Base-by-base conservation (phyloP, 2,329 filamentous ascomycete species). In the Neodidymelliopsis sp. region DNA sequence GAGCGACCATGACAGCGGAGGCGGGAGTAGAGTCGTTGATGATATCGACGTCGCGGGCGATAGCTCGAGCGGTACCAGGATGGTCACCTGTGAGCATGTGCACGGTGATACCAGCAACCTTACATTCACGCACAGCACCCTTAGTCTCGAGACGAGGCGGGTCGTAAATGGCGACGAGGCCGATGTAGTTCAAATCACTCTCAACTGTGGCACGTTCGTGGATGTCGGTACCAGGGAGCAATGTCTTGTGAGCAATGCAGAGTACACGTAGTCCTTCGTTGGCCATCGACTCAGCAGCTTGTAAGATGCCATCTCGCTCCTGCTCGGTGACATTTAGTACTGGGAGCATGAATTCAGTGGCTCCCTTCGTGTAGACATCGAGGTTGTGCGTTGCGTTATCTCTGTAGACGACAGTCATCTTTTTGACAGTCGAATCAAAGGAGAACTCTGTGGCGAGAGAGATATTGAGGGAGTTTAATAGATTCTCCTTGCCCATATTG, bases 81-180 rank as follows among this genome's bases (percentile, higher is more conserved):
- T 78, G 75, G 28, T 79, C 77, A 31, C 77, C 77, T 28, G 77
- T 79, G 20, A 79, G 67, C 77, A 79, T 79, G 54, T 79, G 76
- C 1, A 79, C 76, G 0, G 72, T 75, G 34, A 79, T 78, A n/a
- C 76, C 76, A 30, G 76, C 76, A 29, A 70, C 63, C 48, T 77
- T 75, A 25, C 76, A 78, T 45, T 75, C 70, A 19, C 67, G 67
- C 36, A 79, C 77, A 12, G 76, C 75, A 25, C 68, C 81, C 16
- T 86, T 88, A 0, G 91, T 91, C 74, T 95, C 91, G 2, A 85
- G 83, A 2, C 91, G 89, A 45, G 90, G 91, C 3, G 91, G 91
- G 60, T 96, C 91, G 67, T 94, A 93, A 55, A 96, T 87, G 46
- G 90, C 91, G 37, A 89, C 86, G 8, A 96, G 81, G n/a, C 91